Conservation (phyloP, 1,139 yeast genomes). For the Saccharomyces hybrid region DNA sequence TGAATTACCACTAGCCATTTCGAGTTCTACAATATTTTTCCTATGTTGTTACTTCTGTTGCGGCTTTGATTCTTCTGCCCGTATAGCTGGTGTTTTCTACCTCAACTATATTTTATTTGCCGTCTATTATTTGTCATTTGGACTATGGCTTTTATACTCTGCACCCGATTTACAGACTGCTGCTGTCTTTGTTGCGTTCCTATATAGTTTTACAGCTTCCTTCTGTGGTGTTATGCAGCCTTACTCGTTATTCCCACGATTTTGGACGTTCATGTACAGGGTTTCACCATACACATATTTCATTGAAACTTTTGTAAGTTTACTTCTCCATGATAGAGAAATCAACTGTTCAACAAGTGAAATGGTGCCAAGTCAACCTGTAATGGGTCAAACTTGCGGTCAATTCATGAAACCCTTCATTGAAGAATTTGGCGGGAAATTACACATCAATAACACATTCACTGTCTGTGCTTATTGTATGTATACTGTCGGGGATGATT, state of each 20-base stretch:
- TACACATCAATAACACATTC: conserved; percentile 12
- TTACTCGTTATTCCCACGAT: conserved; percentile 44
- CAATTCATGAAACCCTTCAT: conserved; percentile 36
- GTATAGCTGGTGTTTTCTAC: conserved; percentile 46
- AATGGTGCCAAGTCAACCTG: conserved; percentile 44
- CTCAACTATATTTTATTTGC: conserved; percentile 40
- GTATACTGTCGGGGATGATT: too few relatives aligned
- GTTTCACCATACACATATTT: too few relatives aligned
- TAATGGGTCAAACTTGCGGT: conserved; percentile 48
- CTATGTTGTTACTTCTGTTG: conserved; percentile 50
- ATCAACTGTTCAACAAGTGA: conserved; percentile 48
- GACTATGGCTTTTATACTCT: conserved; percentile 43
- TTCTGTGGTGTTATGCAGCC: conserved; percentile 59
- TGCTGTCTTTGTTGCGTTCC: conserved; percentile 44
- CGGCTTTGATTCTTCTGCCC: conserved; percentile 39
- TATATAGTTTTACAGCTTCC: conserved; percentile 44
- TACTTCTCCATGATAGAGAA: conserved; percentile 44
- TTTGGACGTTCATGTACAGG: conserved; percentile 39
- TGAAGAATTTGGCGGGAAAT: conserved; percentile 33
- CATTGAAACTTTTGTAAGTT: conserved; percentile 48
- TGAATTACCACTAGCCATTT: conserved; percentile 45
- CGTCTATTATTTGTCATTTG: conserved; percentile 48
- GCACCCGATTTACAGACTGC: conserved; percentile 56
- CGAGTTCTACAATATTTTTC: conserved; percentile 44
- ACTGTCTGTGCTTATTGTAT: too few relatives aligned